Evolutionary conservation across 345 rosid species (phyloP).

Genomic region (Euclidium syriacum): DNA sequence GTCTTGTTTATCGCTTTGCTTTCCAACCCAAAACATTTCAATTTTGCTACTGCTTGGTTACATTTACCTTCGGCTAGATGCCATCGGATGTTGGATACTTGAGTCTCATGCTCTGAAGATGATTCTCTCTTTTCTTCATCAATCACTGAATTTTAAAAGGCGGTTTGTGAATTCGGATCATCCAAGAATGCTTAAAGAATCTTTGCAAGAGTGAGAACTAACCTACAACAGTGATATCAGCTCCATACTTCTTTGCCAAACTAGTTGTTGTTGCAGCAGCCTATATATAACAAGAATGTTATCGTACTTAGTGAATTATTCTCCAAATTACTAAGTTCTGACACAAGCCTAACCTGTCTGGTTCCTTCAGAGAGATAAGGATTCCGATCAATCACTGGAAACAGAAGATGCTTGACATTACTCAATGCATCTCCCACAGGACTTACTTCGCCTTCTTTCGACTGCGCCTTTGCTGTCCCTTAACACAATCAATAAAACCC

Average conservation of each 20-base stretch:
- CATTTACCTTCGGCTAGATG: conserved; percentile 84
- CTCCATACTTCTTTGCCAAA: conserved; percentile 83
- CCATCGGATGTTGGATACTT: conserved; percentile 78
- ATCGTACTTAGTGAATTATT: no score
- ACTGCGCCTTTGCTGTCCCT: conserved; percentile 49
- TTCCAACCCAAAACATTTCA: no score
- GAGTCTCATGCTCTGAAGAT: conserved; percentile 75
- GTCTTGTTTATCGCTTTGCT: no score
- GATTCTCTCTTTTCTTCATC: conserved; percentile 73
- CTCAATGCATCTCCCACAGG: conserved; percentile 51
- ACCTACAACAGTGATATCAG: conserved; percentile 95
- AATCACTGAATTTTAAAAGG: conserved; percentile 56
- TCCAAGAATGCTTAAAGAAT: neutral
- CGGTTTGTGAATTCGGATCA: neutral
- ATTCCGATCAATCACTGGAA: conserved; percentile 71
- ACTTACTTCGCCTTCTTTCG: conserved; percentile 50
- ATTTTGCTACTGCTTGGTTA: no score
- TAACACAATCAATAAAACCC: neutral
- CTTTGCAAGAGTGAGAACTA: conserved; percentile 13
- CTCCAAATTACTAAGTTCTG: no score
- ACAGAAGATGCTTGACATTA: conserved; percentile 69
- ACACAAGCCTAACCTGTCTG: no score
- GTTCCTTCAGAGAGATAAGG: conserved; percentile 93
- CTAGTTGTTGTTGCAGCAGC: conserved; percentile 86
- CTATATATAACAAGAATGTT: no score